These are phyloP conservation scores for Claviceps arundinis DNA, from an alignment of 2,329 filamentous ascomycete species.

Conservation along the genomic window DNA sequence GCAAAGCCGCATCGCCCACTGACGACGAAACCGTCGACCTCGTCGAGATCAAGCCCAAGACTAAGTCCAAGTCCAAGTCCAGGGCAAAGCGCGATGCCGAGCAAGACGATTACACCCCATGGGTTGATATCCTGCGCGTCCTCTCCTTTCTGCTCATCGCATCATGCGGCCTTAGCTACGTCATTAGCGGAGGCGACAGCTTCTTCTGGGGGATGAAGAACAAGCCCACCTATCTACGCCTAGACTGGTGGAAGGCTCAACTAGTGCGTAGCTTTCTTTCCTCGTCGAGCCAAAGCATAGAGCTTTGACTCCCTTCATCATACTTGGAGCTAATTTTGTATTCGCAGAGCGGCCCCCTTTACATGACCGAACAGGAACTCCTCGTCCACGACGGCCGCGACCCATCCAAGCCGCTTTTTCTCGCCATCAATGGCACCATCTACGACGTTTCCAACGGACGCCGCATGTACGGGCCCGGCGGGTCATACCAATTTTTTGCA, in stretches of 20 bases:
- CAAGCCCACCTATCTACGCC: conserved; percentile 47
- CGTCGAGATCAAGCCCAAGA: conserved; percentile 12
- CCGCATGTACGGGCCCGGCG: conserved; percentile 67
- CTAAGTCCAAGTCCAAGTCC: conserved; percentile 7
- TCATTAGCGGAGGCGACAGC: conserved; percentile 57
- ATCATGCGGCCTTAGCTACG: conserved; percentile 60
- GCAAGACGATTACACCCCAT: conserved; percentile 47
- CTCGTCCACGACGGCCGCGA: conserved; percentile 65
- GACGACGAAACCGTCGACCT: conserved; percentile 10
- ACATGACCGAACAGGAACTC: conserved; percentile 65
- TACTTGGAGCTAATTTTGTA: no score
- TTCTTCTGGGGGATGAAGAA: conserved; percentile 53
- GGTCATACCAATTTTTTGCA: conserved; percentile 75
- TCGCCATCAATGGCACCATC: conserved; percentile 79
- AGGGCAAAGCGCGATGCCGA: conserved; percentile 14
- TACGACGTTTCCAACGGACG: conserved; percentile 66
- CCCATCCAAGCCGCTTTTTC: conserved; percentile 64
- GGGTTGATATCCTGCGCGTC: conserved; percentile 57
- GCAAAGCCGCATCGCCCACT: conserved; percentile 21
- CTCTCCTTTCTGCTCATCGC: conserved; percentile 52
- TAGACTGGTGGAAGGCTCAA: conserved; percentile 44
- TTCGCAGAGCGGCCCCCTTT: conserved; percentile 41
- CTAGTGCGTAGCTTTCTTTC: conserved; percentile 33
- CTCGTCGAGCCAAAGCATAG: not conserved
- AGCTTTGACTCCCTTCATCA: no score